phyloP scores from a whole-genome alignment of 1,139 yeast species.

The Pichia sp. region DNA sequence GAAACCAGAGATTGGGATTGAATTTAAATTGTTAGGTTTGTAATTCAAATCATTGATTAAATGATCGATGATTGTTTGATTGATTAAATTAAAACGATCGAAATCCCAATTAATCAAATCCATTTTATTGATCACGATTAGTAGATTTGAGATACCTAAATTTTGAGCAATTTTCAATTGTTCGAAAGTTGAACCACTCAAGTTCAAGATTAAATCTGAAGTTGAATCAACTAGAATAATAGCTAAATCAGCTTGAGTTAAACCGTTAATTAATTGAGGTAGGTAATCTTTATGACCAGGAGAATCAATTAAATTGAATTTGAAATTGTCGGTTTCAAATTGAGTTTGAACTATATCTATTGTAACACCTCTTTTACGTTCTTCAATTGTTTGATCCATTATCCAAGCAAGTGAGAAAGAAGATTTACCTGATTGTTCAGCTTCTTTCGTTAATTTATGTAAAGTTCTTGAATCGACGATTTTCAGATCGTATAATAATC shows the following conservation, averaged over 20 bases:
- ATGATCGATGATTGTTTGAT: constrained; percentile 48
- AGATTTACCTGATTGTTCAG: constrained; percentile 77
- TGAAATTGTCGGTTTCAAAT: constrained; percentile 58
- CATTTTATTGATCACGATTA: constrained; percentile 84
- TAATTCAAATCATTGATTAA: constrained; percentile 43
- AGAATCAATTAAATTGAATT: constrained; percentile 89
- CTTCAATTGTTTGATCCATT: constrained; percentile 92
- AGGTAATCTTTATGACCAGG: constrained; percentile 98
- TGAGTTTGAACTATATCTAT: constrained; percentile 80
- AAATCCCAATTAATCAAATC: constrained; percentile 49
- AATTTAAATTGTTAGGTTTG: constrained; percentile 40
- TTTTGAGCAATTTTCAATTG: constrained; percentile 80
- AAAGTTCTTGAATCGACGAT: constrained; percentile 73
- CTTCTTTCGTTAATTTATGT: constrained; percentile 70
- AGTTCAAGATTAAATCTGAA: constrained; percentile 69
- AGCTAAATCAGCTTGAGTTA: constrained; percentile 79
- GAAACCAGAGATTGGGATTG: constrained; percentile 83
- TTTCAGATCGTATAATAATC: constrained; percentile 73
- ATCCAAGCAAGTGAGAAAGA: constrained; percentile 98
- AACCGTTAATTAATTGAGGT: constrained; percentile 98
- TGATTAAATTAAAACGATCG: constrained; percentile 55
- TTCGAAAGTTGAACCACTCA: constrained; percentile 90
- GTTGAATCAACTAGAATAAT: constrained; percentile 74
- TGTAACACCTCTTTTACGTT: constrained; percentile 85
- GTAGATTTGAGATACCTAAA: constrained; percentile 67